Evolutionary conservation across 257 asterid species (phyloP).

Genomic region (Solanum pinnatisectum): DNA sequence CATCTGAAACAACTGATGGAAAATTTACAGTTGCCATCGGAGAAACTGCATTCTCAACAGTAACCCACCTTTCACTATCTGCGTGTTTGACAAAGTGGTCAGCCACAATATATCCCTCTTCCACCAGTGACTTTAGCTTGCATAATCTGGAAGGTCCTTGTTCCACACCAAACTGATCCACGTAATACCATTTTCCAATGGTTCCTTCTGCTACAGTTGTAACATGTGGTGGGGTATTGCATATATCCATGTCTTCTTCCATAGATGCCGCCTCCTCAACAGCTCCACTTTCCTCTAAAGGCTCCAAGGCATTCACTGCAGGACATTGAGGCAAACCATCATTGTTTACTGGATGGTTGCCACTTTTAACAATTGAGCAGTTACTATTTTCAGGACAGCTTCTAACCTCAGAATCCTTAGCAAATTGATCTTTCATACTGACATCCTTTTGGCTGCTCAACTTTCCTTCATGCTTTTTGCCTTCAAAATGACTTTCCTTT

Average conservation of each 20-base stretch:
- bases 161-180: conserved; percentile 73
- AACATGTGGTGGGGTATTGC: conserved; percentile 95
- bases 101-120: conserved; percentile 76
- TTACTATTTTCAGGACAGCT: conserved; percentile 27
- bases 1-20: conserved; percentile 69
- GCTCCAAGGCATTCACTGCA: conserved; percentile 23
- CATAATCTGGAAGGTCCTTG: conserved; percentile 78
- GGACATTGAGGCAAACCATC: conserved; percentile 35
- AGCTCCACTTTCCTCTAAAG: conserved; percentile 47
- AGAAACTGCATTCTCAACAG: conserved; percentile 91
- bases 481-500: conserved; percentile 32
- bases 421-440: conserved; percentile 33
- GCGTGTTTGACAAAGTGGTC: conserved; percentile 86
- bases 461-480: conserved; percentile 63
- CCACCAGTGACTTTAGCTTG: conserved; percentile 66
- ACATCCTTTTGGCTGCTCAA: conserved; percentile 32
- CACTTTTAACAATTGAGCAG: conserved; percentile 32
- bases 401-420: conserved; percentile 45
- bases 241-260: conserved; percentile 99
- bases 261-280: conserved; percentile 70
- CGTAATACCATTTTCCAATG: conserved; percentile 82
- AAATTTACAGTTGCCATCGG: conserved; percentile 59
- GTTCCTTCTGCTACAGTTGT: conserved; percentile 44
- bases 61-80: conserved; percentile 89
- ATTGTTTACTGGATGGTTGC: conserved; percentile 5